Base-by-base conservation (phyloP, 2,329 filamentous ascomycete species). In the Xylaria sp. region DNA sequence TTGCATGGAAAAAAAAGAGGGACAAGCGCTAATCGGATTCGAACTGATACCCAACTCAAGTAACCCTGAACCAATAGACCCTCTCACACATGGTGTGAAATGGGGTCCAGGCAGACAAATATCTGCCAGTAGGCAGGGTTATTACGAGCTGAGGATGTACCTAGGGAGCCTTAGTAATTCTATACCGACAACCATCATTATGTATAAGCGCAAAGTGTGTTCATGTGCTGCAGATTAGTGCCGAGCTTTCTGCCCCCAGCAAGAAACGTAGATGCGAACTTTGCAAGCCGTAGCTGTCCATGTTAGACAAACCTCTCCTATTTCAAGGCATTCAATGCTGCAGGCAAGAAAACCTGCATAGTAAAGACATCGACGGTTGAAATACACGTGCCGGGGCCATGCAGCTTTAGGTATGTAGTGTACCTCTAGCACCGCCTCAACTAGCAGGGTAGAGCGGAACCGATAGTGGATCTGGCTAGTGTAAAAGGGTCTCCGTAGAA, bases 101-200 rank as follows among this genome's bases (percentile, higher is more conserved):
- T 44, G 39, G 39, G 39, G 13, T 44, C 3, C 27, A 50, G n/a
- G n/a, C n/a, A n/a, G n/a, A n/a, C n/a, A n/a, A n/a, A n/a, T n/a
- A n/a, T n/a, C n/a, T n/a, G n/a, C n/a, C n/a, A n/a, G n/a, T n/a
- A n/a, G n/a, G n/a, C n/a, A n/a, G n/a, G n/a, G n/a, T n/a, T n/a
- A n/a, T n/a, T n/a, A n/a, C n/a, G n/a, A n/a, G n/a, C n/a, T n/a
- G n/a, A n/a, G n/a, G n/a, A n/a, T n/a, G n/a, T n/a, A n/a, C n/a
- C n/a, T n/a, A n/a, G n/a, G n/a, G n/a, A n/a, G n/a, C n/a, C n/a
- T n/a, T n/a, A 17, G 27, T 33, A 45, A 5, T 22, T n/a, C 29
- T 36, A 9, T 50, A 33, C 49, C 39, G 42, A 53, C 51, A 50
- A 54, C 49, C 20, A 29, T 54, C 27, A 51, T 53, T 39, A 9